phyloP scores from a whole-genome alignment of 1,284 basidiomycete genomes.

The Austropuccinia psidii region DNA sequence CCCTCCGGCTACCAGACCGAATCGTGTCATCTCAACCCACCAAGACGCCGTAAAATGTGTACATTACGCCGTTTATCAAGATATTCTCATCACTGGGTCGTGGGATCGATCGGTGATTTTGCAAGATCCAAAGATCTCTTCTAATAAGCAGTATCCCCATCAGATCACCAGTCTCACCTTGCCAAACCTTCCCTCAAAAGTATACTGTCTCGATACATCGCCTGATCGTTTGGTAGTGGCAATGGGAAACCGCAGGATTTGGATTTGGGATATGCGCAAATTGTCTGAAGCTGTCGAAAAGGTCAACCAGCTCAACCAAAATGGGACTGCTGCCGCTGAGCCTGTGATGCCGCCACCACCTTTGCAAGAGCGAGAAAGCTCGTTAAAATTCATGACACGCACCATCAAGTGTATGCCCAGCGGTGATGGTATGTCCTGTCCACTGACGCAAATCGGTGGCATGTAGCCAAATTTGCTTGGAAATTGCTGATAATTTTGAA shows the following conservation, averaged over 20 bases:
- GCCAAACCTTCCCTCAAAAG: slow-evolving; percentile 66
- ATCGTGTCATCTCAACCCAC: slow-evolving; percentile 32
- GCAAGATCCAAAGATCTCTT: slow-evolving; percentile 63
- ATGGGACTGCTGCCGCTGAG: slow-evolving; percentile 6
- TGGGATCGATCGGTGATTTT: slow-evolving; percentile 84
- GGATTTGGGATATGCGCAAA: slow-evolving; percentile 64
- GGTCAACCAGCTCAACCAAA: slow-evolving; percentile 19
- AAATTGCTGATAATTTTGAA: slow-evolving; percentile 5
- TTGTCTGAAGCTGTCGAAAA: slow-evolving; percentile 21
- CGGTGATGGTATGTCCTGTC: slow-evolving; percentile 63
- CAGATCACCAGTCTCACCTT: slow-evolving; percentile 55
- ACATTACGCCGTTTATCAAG: slow-evolving; percentile 7
- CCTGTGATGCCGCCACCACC: slow-evolving; percentile 47
- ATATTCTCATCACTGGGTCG: slow-evolving; percentile 65
- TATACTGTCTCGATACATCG: slow-evolving; percentile 70
- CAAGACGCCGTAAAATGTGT: slow-evolving; percentile 36
- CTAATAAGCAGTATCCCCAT: slow-evolving; percentile 45
- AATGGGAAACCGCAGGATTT: slow-evolving; percentile 78
- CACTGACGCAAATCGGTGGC: neutral
- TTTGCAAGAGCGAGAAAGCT: slow-evolving; percentile 75
- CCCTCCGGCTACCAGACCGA: slow-evolving; percentile 1
- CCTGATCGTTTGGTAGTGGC: slow-evolving; percentile 72
- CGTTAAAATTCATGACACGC: slow-evolving; percentile 89
- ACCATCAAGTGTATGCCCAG: slow-evolving; percentile 83
- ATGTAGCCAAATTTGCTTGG: too few species aligned